Evolutionary conservation across 805 yeast species (phyloP), one percentile per base, ranked within the genome.

Genomic region (Spathaspora boniae): DNA sequence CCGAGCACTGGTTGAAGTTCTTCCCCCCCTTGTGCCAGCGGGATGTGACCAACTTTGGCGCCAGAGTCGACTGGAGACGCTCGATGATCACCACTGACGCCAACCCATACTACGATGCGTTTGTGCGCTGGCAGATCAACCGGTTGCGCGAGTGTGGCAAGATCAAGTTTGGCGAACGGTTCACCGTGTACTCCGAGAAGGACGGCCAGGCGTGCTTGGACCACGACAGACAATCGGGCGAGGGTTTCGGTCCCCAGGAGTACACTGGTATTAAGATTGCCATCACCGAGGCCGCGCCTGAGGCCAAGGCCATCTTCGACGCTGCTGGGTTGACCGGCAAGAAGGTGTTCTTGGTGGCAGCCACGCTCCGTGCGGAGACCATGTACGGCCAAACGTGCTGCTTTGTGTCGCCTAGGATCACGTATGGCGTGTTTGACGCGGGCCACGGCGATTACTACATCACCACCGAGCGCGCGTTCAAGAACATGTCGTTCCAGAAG

Each of bases 151-250:
- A 78, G 31, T 66, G 74, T 40, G 95, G 91, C 45, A 91, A 87
- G 68, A 88, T 93, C 68, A 93, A 91, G 71, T 93, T 93, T 51
- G 98, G 98, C 63, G 95, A 91, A 71, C 82, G 98, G 69, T 86
- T 88, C 72, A 93, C 98, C 48, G 86, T 93, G 54, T 93, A 86
- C 68, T 89, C 98, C 27, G 95, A 88, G 58, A 91, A 86, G 68
- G 98, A 93, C 65, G 97, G 97, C 46, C 98, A 93, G 72, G 94
- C 98, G 26, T 93, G 98, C 74, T 89, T 93, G 91, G 98, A 93
- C 65, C 98, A 93, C 64, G 98, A 93, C 66, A 82, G 98, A 74
- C 84, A 77, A 63, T 78, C 91, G 33, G 98, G 98, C 59, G 98
- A 93, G 70, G 98, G 94, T 62, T 93, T 93, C 29, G 76, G 82